Conservation (phyloP, 2,329 filamentous ascomycete genomes). For the Colletotrichum falcatum region DNA sequence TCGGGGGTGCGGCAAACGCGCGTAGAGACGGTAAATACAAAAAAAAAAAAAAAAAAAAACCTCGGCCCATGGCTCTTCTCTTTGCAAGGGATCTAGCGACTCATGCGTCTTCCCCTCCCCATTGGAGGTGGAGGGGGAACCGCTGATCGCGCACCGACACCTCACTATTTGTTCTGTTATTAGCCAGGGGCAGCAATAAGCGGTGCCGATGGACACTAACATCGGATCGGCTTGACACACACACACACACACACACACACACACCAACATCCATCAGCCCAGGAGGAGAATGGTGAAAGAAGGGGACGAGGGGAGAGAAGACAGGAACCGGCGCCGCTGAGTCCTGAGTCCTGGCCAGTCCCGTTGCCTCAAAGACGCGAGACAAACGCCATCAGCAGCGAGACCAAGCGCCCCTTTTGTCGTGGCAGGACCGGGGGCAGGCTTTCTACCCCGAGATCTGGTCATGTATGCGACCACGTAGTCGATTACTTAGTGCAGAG, state of each 20-base stretch:
- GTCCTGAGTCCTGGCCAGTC: neutral
- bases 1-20: conserved; percentile 31
- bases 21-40: conserved; percentile 31
- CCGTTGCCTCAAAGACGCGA: conserved; percentile 1
- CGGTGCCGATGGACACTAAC: neutral
- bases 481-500: neutral
- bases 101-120: neutral
- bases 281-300: neutral
- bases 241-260: too few species aligned
- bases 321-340: neutral
- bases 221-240: conserved; percentile 9
- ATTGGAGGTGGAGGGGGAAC: too few species aligned
- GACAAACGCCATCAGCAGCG: neutral
- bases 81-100: conserved; percentile 11
- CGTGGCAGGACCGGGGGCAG: neutral
- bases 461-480: conserved; percentile 25
- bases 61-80: conserved; percentile 7
- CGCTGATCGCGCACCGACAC: neutral
- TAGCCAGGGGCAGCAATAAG: conserved; percentile 6
- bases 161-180: neutral
- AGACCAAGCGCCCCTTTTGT: neutral
- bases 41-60: neutral
- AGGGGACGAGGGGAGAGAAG: too few species aligned
- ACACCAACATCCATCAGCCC: neutral
- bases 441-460: conserved; percentile 28